Conservation (phyloP, 176 grass and related monocot species). For the Metroxylon sagu region DNA sequence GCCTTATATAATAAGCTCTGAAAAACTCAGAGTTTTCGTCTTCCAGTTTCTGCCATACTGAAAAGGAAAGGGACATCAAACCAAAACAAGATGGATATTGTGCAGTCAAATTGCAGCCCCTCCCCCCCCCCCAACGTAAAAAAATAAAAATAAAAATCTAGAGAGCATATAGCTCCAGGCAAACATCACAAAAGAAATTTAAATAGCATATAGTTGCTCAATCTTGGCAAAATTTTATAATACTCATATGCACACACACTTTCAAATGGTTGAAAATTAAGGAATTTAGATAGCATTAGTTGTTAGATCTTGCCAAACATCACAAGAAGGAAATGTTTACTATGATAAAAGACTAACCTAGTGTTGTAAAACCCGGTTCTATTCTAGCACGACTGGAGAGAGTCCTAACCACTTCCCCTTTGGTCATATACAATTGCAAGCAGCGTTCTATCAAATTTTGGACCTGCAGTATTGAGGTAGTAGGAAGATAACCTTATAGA, state of each 20-base stretch:
- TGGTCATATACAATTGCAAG: slow-evolving; percentile 95
- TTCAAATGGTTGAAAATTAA: too few species aligned
- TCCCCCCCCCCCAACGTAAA: too few species aligned
- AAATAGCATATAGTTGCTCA: too few species aligned
- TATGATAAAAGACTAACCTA: slow-evolving; percentile 39
- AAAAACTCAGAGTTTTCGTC: slow-evolving; percentile 98
- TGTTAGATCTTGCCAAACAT: too few species aligned
- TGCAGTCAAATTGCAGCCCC: background rate
- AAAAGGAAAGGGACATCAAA: slow-evolving; percentile 26
- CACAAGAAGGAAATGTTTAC: too few species aligned
- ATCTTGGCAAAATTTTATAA: too few species aligned
- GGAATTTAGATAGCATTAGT: too few species aligned
- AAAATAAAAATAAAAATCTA: background rate
- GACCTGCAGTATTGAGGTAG: slow-evolving; percentile 35
- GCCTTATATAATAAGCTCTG: slow-evolving; percentile 87
- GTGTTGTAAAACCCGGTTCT: slow-evolving; percentile 95
- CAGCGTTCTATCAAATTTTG: slow-evolving; percentile 98
- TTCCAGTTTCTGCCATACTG: slow-evolving; percentile 99
- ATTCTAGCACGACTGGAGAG: slow-evolving; percentile 87
- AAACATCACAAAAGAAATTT: too few species aligned
- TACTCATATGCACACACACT: too few species aligned
- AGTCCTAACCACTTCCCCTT: slow-evolving; percentile 82
- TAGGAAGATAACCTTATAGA: too few species aligned
- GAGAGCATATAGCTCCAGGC: background rate
- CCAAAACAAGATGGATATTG: slow-evolving; percentile 7